Evolutionary conservation across 495 filamentous ascomycete species (phyloP).

Genomic region (Lophiotrema nucula): DNA sequence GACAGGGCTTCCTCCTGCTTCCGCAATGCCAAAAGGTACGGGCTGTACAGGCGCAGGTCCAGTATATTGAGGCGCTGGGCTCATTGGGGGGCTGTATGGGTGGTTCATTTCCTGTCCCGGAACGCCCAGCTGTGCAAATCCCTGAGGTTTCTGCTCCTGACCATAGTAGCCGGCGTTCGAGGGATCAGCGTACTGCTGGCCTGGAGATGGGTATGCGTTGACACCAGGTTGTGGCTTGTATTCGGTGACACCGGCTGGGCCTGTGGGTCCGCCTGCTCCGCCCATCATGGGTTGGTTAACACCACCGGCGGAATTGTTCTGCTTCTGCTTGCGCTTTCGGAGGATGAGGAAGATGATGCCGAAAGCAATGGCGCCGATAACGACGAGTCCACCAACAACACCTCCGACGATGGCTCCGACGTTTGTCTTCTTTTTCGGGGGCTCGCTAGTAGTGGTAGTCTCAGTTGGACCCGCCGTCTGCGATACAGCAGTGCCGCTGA

Average conservation of each 20-base stretch:
- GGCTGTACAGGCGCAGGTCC: not conserved
- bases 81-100: constrained; percentile 14
- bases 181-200: constrained; percentile 1
- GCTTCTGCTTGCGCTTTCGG: constrained; percentile 17
- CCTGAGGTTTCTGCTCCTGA: constrained; percentile 13
- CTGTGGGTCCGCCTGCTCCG: too few species aligned
- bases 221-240: constrained; percentile 24
- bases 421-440: constrained; percentile 16
- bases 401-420: constrained; percentile 30
- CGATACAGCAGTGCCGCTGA: constrained; percentile 2
- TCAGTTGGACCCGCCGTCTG: not conserved
- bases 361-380: constrained; percentile 20
- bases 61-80: constrained; percentile 22
- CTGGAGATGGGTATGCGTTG: constrained; percentile 2
- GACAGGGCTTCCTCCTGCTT: constrained; percentile 22
- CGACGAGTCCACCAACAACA: constrained; percentile 26
- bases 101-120: constrained; percentile 14
- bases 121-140: constrained; percentile 5
- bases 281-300: constrained; percentile 10
- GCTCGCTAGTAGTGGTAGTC: not conserved
- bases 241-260: constrained; percentile 27
- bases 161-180: constrained; percentile 7
- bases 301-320: constrained; percentile 1
- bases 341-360: constrained; percentile 23
- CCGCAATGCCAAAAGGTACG: constrained; percentile 16